A percentile compares a stretch with the other conserved stretches of the same genome.
phyloP scores from a whole-genome alignment of 208 protist species.

The Perkinsela sp. region DNA sequence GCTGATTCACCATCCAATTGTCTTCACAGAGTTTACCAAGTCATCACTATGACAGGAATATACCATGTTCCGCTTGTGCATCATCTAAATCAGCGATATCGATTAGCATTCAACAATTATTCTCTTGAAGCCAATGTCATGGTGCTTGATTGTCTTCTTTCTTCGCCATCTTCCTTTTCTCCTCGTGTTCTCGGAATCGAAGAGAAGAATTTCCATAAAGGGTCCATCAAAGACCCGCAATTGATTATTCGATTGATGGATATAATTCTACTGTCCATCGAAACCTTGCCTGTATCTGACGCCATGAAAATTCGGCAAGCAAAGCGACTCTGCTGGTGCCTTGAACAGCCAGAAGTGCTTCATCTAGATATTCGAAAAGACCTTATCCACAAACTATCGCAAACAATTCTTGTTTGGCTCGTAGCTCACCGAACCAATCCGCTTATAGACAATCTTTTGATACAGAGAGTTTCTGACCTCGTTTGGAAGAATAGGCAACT shows the following conservation, averaged over 20 bases:
- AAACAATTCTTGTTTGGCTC: not conserved
- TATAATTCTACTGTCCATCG: not conserved
- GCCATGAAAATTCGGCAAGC: not conserved
- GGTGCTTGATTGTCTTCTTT: not conserved
- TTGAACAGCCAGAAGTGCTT: not conserved
- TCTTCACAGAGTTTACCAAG: not conserved
- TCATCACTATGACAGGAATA: not conserved
- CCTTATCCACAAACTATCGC: not conserved
- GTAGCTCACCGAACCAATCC: not conserved
- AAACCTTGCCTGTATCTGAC: not conserved
- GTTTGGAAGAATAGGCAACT: not conserved
- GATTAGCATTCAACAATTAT: not conserved
- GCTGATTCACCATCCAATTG: not conserved
- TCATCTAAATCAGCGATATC: not conserved
- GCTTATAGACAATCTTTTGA: not conserved
- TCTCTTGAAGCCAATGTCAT: not conserved
- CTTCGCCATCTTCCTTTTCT: not conserved
- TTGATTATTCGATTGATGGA: not conserved
- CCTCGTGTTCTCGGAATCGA: not conserved
- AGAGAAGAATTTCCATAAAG: not conserved
- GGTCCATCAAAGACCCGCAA: not conserved
- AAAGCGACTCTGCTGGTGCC: not conserved
- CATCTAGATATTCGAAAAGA: not conserved
- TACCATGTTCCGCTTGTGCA: not conserved
- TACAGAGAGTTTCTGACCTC: not conserved